Base-by-base conservation (phyloP, 768 basidiomycete genomes). In the Trametes gibbosa region DNA sequence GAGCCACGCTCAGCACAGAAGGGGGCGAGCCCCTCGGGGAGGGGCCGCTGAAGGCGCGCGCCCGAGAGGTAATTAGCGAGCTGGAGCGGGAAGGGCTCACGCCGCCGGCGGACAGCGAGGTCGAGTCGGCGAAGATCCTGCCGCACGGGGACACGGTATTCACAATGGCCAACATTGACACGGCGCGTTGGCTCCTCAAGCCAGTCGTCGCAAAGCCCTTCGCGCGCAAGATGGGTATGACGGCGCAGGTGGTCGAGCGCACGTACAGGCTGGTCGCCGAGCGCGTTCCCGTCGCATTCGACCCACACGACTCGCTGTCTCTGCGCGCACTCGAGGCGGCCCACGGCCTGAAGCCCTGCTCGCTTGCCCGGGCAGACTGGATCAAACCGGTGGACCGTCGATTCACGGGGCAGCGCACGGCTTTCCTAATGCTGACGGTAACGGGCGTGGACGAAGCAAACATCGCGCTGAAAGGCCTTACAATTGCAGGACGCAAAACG, bases 401-500 rank as follows among this genome's bases (percentile, higher is more conserved):
- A 1, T 6, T 16, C 0, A 19, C 21, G 6, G 47, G 41, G 0
- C 75, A 74, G 52, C 50, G 42, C 5, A 52, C 56, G 0, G 71
- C 71, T 0, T 69, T 72, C 46, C 48, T 67, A 0, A 59, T 73
- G 5, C 23, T 74, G 1, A 56, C 53, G 0, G 62, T 75, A 41
- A 23, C 9, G 12, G 39, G 57, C 14, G 41, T 57, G 2, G 48
- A 65, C 8, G 41, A 53, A n/a, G 71, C 69, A 3, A 75, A 74
- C 62, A 21, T 48, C 0, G 64, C 63, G 6, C 63, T 41, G 5
- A 41, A 41, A 41, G 40, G 40, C 4, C 40, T 41, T 14, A 14
- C 3, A 19, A 4, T 41, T 5, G 40, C 40, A 19, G 40, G 40
- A 3, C 40, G 40, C 40, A 14, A 19, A 5, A 19, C 16, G 6